Evolutionary conservation across 352 stramenopile genomes (phyloP).

Genomic region (Pythium grandisporangium): DNA sequence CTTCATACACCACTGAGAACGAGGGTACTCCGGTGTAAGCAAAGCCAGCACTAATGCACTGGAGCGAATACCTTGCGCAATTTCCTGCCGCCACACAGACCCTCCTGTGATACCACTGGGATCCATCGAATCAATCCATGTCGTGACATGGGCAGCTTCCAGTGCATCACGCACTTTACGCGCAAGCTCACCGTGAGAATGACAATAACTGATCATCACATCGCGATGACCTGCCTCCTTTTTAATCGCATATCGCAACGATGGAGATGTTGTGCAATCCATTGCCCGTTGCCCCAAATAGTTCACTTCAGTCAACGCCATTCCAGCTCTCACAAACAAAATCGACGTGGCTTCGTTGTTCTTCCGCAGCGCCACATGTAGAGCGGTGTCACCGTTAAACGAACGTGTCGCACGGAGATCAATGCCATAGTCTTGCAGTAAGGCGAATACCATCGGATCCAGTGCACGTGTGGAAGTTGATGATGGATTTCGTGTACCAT

Average conservation of each 20-base stretch:
- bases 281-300: conserved; percentile 56
- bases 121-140: conserved; percentile 83
- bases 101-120: conserved; percentile 74
- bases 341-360: conserved; percentile 61
- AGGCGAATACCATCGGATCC: conserved; percentile 41
- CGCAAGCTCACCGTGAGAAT: conserved; percentile 60
- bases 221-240: conserved; percentile 76
- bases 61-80: conserved; percentile 63
- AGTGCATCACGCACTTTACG: conserved; percentile 58
- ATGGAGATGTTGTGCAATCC: conserved; percentile 55
- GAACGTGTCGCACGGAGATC: conserved; percentile 45
- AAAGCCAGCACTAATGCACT: conserved; percentile 67
- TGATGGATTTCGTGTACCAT: conserved; percentile 11
- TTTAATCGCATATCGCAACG: conserved; percentile 75
- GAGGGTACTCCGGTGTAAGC: conserved; percentile 65
- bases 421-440: conserved; percentile 34
- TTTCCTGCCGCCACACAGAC: conserved; percentile 74
- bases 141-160: conserved; percentile 65
- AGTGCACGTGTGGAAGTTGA: conserved; percentile 22
- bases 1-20: conserved; percentile 83
- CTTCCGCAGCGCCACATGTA: conserved; percentile 64
- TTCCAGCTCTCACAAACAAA: conserved; percentile 54
- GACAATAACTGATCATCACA: conserved; percentile 85
- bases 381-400: conserved; percentile 58
- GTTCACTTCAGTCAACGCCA: conserved; percentile 58